A percentile compares a stretch with the other conserved stretches of the same genome.
phyloP scores from a whole-genome alignment of 805 yeast species.

The Komagataella mondaviorum region DNA sequence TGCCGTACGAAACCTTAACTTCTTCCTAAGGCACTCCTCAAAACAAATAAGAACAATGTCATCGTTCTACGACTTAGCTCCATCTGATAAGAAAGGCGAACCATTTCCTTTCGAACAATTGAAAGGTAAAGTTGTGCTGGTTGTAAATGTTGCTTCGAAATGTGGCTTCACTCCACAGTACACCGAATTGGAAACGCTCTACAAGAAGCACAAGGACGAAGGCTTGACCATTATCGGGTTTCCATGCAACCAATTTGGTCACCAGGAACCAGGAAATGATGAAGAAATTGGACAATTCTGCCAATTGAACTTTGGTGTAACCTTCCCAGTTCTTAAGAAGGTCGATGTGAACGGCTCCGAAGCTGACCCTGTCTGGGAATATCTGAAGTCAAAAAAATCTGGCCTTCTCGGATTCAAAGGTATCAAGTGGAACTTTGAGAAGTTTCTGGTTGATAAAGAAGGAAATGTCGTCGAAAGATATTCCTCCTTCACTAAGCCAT shows the following conservation, averaged over 20 bases:
- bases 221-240: slow-evolving; percentile 68
- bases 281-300: slow-evolving; percentile 67
- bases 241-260: slow-evolving; percentile 86
- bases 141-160: slow-evolving; percentile 84
- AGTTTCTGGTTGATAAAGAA: slow-evolving; percentile 37
- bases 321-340: slow-evolving; percentile 81
- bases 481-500: slow-evolving; percentile 59
- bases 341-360: slow-evolving; percentile 79
- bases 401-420: slow-evolving; percentile 61
- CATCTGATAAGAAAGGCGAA: slow-evolving; percentile 47
- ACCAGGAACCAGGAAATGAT: slow-evolving; percentile 61
- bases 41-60: slow-evolving; percentile 23
- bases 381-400: slow-evolving; percentile 47
- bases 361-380: slow-evolving; percentile 71
- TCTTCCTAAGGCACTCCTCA: background rate
- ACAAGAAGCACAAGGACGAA: slow-evolving; percentile 46
- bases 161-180: slow-evolving; percentile 74
- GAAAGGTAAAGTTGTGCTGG: slow-evolving; percentile 68
- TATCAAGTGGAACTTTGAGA: slow-evolving; percentile 49
- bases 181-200: slow-evolving; percentile 52
- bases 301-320: slow-evolving; percentile 72
- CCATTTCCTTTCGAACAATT: slow-evolving; percentile 46
- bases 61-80: slow-evolving; percentile 51
- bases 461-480: slow-evolving; percentile 41
- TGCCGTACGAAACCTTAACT: background rate